Evolutionary conservation across 1,284 basidiomycete genomes (phyloP).

Genomic region (Ustilago vetiveriae): DNA sequence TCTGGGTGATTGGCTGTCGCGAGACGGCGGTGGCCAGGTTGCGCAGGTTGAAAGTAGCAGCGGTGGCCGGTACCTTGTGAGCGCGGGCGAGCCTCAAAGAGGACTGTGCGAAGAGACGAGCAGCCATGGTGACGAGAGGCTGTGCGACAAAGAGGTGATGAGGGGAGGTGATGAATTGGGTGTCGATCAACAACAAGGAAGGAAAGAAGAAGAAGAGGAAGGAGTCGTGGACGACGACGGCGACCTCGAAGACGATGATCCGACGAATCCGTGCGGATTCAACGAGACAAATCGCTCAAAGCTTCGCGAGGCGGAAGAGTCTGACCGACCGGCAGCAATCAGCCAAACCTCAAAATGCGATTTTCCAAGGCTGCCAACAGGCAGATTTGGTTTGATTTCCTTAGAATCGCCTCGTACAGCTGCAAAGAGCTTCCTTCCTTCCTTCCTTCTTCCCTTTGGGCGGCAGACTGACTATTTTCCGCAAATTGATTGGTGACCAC

Average conservation of each 20-base stretch:
- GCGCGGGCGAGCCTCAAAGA: constrained; percentile 50
- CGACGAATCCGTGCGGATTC: constrained; percentile 6
- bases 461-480: constrained; percentile 41
- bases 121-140: constrained; percentile 43
- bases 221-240: too few species aligned
- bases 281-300: background rate
- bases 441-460: too few species aligned
- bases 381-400: too few species aligned
- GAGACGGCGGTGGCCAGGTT: constrained; percentile 51
- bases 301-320: constrained; percentile 4
- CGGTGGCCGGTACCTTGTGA: constrained; percentile 44
- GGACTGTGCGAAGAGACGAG: constrained; percentile 54
- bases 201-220: too few species aligned
- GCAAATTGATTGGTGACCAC: constrained; percentile 27
- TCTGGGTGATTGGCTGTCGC: constrained; percentile 60
- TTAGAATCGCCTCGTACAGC: background rate
- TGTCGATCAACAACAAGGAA: too few species aligned
- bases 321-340: too few species aligned
- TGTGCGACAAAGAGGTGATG: constrained; percentile 24
- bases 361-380: too few species aligned
- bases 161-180: constrained; percentile 15
- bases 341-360: too few species aligned
- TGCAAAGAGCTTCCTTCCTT: constrained; percentile 1
- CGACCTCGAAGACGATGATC: constrained; percentile 8
- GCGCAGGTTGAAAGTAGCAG: constrained; percentile 42